Evolutionary conservation across 2,329 filamentous ascomycete species (phyloP), one percentile per base, ranked within the genome.

Genomic region (Dothideomycetes sp.): DNA sequence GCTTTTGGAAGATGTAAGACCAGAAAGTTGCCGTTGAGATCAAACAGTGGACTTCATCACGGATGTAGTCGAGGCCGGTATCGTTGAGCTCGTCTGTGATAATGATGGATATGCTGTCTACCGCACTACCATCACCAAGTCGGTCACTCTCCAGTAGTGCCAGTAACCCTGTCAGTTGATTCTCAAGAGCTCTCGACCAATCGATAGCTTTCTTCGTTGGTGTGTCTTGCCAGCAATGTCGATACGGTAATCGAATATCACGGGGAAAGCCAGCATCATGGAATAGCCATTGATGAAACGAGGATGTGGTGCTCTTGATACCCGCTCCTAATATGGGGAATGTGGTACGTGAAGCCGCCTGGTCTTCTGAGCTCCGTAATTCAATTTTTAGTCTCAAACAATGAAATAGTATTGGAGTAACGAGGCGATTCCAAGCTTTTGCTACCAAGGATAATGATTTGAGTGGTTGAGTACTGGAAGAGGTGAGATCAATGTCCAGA

Each of bases 371-470:
- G 23, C 18, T 19, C 6, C 25, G 19, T 12, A 31, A 24, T 4
- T 24, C 12, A 16, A 43, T 4, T 16, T 32, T 42, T 33, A 67
- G 53, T 13, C 67, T 58, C 20, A 60, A 34, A 5, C 63, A 63
- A 16, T 60, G 61, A 61, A 82, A 84, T 4, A 84, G 69, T 0
- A 63, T 39, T 0, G 73, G 75, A 6, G 76, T 61, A 0, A 64
- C 61, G 8, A 73, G 61, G 13, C 61, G 57, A 28, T 73, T 70
- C 66, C 79, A 76, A 29, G 63, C 56, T 19, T 59, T 69, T 23
- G 68, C 76, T 10, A 77, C 69, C 4, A 64, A 53, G 1, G 78
- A 77, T 1, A 70, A 51, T 31, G 64, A 59, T 56, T 84, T 84
- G 29, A 83, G 62, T n/a, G 61, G 52, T 6, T 51, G 53, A 11